Conservation (phyloP, 2,329 filamentous ascomycete genomes). For the Fusarium sp. region DNA sequence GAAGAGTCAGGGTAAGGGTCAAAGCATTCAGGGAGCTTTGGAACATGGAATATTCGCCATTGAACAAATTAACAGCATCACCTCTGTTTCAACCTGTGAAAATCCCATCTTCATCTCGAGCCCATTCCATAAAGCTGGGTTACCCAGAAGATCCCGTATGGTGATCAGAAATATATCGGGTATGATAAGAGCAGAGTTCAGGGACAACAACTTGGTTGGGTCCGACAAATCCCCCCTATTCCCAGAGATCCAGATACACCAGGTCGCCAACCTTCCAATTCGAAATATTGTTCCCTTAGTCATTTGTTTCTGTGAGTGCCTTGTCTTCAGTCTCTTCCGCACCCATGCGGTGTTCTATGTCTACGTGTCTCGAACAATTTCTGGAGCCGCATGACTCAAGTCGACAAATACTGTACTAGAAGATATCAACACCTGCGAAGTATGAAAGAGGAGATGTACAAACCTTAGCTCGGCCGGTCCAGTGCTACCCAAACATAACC, state of each 20-base stretch:
- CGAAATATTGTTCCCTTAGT: neutral
- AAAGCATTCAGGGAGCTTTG: neutral
- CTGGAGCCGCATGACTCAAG: neutral
- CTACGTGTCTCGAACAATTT: neutral
- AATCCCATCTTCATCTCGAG: rapidly evolving
- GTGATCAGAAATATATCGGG: neutral
- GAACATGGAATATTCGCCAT: neutral
- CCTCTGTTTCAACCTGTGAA: neutral
- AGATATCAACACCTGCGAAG: no score
- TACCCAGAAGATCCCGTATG: neutral
- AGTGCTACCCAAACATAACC: neutral
- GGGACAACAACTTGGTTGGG: neutral
- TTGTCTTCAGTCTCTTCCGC: neutral
- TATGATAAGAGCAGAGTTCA: neutral
- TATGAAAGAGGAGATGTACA: neutral
- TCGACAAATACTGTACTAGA: neutral
- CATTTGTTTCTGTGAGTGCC: neutral
- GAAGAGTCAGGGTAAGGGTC: neutral
- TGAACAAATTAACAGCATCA: neutral
- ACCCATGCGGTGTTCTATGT: neutral
- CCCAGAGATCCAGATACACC: no score
- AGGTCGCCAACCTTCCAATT: neutral
- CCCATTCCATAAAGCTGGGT: neutral
- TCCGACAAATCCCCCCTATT: neutral
- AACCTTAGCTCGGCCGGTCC: neutral